Evolutionary conservation across 2,329 filamentous ascomycete species (phyloP).

Genomic region (Pseudogymnoascus sp.): DNA sequence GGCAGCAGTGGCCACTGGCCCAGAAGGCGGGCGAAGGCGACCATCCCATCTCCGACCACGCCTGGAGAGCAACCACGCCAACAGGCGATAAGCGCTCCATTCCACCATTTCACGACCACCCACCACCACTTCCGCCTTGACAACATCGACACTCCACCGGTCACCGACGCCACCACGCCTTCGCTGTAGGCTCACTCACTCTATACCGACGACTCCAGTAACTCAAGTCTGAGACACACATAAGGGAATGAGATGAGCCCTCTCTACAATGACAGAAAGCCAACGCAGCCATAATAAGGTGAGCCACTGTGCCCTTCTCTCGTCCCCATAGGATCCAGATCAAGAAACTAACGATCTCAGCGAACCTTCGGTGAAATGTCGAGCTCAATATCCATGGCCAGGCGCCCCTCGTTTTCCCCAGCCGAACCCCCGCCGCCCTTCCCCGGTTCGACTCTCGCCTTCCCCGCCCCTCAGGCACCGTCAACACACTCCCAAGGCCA

Average conservation of each 20-base stretch:
- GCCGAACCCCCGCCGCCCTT: neutral
- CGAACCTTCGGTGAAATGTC: slow-evolving; percentile 1
- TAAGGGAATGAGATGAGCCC: slow-evolving; percentile 5
- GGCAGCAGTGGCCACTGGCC: slow-evolving; percentile 4
- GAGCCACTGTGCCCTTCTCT: neutral
- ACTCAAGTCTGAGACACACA: neutral
- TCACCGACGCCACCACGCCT: neutral
- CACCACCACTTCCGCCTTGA: neutral
- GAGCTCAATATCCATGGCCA: slow-evolving; percentile 6
- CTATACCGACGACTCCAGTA: no score
- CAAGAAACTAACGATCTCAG: neutral
- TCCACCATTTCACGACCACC: neutral
- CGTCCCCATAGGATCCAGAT: neutral
- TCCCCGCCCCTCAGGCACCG: neutral
- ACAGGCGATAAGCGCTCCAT: slow-evolving; percentile 4
- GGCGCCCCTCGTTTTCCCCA: neutral
- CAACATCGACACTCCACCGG: neutral
- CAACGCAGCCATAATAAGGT: slow-evolving; percentile 8
- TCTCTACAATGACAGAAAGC: neutral
- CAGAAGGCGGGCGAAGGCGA: slow-evolving; percentile 5
- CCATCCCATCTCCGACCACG: slow-evolving; percentile 2
- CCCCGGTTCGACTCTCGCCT: neutral
- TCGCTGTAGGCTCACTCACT: neutral
- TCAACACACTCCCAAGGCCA: neutral
- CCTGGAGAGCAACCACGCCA: slow-evolving; percentile 3